These are phyloP conservation scores for Xylaria castorea DNA, from an alignment of 495 filamentous ascomycete genomes.

Conservation along the genomic window DNA sequence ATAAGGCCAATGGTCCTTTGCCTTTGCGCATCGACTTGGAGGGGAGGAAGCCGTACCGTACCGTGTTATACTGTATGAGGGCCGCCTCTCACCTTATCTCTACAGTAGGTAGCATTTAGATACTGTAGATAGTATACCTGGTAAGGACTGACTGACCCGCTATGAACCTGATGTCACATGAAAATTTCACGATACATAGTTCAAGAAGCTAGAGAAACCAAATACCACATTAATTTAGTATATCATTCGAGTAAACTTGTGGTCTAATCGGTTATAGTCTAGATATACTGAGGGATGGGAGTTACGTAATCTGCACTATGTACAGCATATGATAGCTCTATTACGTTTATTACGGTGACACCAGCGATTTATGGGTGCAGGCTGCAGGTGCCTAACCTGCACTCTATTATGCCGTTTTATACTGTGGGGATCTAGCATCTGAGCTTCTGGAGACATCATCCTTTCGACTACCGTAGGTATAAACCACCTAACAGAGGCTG, in stretches of 20 bases:
- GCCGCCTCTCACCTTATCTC: background rate
- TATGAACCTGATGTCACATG: background rate
- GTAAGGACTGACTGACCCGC: background rate
- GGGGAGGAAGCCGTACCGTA: background rate
- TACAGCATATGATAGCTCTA: background rate
- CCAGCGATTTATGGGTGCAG: background rate
- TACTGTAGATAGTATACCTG: no score
- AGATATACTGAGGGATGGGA: background rate
- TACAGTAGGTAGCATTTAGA: no score
- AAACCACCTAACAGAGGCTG: constrained; percentile 11
- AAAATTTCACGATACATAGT: background rate
- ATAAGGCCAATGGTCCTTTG: background rate
- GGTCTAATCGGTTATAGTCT: background rate
- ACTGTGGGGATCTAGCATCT: background rate
- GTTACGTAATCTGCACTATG: background rate
- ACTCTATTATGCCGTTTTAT: constrained; percentile 1
- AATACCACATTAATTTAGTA: no score
- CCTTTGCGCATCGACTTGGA: constrained; percentile 1
- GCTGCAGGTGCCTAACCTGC: background rate
- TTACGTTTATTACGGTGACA: background rate
- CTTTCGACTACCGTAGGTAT: background rate
- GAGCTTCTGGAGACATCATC: constrained; percentile 4
- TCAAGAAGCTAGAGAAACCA: background rate
- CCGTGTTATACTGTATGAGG: background rate
- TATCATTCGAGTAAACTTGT: no score